These are phyloP conservation scores for Geotrichum reessii DNA, from an alignment of 1,139 yeast genomes.

Conservation along the genomic window DNA sequence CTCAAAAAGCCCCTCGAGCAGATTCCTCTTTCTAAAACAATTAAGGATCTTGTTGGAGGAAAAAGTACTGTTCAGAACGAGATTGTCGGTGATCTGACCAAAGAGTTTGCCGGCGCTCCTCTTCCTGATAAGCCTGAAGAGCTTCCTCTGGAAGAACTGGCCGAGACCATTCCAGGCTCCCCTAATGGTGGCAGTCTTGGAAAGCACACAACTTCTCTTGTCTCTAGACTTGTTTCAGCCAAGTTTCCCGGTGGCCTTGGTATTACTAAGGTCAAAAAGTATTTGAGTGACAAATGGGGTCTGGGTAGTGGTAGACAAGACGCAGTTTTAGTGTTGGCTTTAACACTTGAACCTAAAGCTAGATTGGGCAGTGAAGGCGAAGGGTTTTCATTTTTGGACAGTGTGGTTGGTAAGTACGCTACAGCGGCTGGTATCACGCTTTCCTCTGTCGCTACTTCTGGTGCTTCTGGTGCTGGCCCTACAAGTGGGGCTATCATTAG, in stretches of 20 bases:
- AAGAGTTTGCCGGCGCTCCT: conserved; percentile 73
- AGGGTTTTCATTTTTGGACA: conserved; percentile 83
- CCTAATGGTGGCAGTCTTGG: conserved; percentile 90
- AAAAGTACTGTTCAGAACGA: conserved; percentile 97
- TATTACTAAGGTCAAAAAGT: conserved; percentile 82
- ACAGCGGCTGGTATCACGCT: conserved; percentile 72
- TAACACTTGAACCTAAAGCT: conserved; percentile 83
- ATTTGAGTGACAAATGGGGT: conserved; percentile 86
- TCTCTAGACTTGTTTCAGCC: conserved; percentile 87
- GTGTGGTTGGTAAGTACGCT: conserved; percentile 79
- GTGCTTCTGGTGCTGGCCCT: conserved; percentile 49
- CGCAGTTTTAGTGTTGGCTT: conserved; percentile 71
- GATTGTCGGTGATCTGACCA: conserved; percentile 95
- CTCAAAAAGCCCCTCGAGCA: conserved; percentile 84
- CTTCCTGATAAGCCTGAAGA: conserved; percentile 99
- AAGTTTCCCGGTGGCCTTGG: conserved; percentile 99
- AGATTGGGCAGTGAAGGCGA: conserved; percentile 83
- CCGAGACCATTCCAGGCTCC: conserved; percentile 88
- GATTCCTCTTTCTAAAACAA: conserved; percentile 82
- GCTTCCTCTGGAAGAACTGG: conserved; percentile 90
- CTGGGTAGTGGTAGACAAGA: conserved; percentile 92
- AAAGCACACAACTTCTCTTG: conserved; percentile 81
- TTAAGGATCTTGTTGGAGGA: conserved; percentile 96
- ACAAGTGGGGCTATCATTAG: conserved; percentile 87
- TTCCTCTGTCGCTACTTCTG: conserved; percentile 40